Evolutionary conservation across 164 flowering plant genomes (phyloP), one percentile per base, ranked within the genome.

Genomic region (Stephania cephalantha): DNA sequence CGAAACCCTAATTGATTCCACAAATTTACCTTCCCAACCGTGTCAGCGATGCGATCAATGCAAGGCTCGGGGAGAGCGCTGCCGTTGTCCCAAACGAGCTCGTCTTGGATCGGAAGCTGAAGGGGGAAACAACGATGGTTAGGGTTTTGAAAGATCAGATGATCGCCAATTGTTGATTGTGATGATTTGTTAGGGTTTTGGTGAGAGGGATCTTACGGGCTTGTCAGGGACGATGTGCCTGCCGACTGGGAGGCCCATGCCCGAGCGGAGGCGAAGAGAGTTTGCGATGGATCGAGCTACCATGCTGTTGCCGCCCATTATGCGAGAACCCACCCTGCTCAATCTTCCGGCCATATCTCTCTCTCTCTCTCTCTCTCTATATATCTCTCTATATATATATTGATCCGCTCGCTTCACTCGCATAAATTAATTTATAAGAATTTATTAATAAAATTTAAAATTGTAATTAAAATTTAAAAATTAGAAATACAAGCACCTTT

Each of bases 171-270:
- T 52, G 45, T 5, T 25, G 70, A 31, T 53, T 1, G n/a, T 25
- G 29, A 61, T 6, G 61, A 22, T 25, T 29, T 74, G 25, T 66
- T 52, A 46, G 30, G 70, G 64, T 67, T 74, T 67, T 67, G 18
- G 0, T 35, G 42, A 35, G 42, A 25, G 30, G n/a, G 46, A 20
- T 48, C 53, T 77, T 73, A 95, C 97, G 22, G 99, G 99, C 75
- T 89, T 96, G 79, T 92, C 85, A 50, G 98, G 99, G 79, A 96
- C 94, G 86, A 94, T 84, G 90, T 90, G 97, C 74, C 85, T 91
- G 82, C 98, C 99, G 74, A 89, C 95, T 66, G 99, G 98, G 71
- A 91, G 94, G 71, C 99, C 98, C 98, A 96, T 96, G 77, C 99
- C 99, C 72, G 97, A 75, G 68, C 99, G 93, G n/a, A 80, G 87